Conservation (phyloP, 345 rosid genomes). For the Citrus sp. region DNA sequence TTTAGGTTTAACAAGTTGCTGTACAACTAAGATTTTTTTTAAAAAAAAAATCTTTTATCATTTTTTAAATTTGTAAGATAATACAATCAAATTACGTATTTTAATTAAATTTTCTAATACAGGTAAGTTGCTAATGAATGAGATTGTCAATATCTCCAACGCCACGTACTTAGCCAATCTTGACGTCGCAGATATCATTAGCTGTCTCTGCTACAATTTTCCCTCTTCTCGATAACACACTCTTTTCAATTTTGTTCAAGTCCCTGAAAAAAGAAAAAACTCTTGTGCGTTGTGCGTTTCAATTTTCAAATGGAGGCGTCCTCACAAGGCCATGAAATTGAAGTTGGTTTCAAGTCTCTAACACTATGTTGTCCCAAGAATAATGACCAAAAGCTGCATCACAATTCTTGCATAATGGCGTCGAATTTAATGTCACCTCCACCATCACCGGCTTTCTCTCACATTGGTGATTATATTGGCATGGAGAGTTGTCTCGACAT, state of each 20-base stretch:
- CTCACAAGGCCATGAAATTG: background rate
- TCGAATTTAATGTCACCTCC: conserved; percentile 28
- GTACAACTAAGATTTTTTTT: background rate
- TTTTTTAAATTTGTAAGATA: no score
- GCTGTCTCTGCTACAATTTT: conserved; percentile 36
- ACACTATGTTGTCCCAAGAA: conserved; percentile 10
- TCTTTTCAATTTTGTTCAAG: background rate
- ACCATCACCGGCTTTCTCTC: conserved; percentile 28
- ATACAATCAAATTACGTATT: background rate
- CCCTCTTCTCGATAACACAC: conserved; percentile 21
- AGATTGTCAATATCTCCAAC: conserved; percentile 1
- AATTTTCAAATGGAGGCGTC: conserved; percentile 11
- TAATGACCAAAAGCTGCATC: conserved; percentile 2
- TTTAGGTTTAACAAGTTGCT: background rate
- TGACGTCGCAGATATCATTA: conserved; percentile 22
- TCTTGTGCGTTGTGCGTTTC: no score
- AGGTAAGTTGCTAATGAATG: conserved; percentile 2
- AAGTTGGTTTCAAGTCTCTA: conserved; percentile 1
- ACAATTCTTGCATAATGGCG: conserved; percentile 15
- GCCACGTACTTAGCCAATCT: conserved; percentile 24
- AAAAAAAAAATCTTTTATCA: no score
- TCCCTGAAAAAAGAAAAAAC: background rate
- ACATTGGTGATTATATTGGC: conserved; percentile 71
- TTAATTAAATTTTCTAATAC: background rate
- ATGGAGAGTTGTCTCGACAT: conserved; percentile 72